Evolutionary conservation across 306 rosid species (phyloP).

Genomic region (Echinosophora koreensis): DNA sequence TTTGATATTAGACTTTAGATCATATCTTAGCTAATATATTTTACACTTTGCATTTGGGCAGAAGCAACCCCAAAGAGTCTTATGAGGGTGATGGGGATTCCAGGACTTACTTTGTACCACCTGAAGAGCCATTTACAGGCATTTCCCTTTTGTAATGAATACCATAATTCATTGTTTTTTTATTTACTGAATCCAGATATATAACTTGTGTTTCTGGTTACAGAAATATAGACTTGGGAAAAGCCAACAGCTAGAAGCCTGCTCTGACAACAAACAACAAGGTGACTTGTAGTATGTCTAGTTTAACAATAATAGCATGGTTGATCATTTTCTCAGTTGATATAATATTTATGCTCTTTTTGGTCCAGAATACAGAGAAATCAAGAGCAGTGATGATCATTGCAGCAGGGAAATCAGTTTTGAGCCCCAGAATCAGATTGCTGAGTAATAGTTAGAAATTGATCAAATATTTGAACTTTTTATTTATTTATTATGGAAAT

Average conservation of each 20-base stretch:
- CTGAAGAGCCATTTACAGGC: slow-evolving; percentile 99
- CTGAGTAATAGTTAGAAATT: slow-evolving; percentile 73
- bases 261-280: slow-evolving; percentile 63
- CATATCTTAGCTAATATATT: slow-evolving; percentile 29
- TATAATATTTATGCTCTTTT: slow-evolving; percentile 25
- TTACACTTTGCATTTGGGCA: slow-evolving; percentile 50
- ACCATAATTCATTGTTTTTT: slow-evolving; percentile 9
- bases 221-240: slow-evolving; percentile 94
- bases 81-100: slow-evolving; percentile 89
- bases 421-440: slow-evolving; percentile 57
- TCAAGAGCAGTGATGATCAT: slow-evolving; percentile 63
- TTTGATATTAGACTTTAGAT: slow-evolving; percentile 8
- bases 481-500: slow-evolving; percentile 38
- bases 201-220: slow-evolving; percentile 42
- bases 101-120: slow-evolving; percentile 94
- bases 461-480: slow-evolving; percentile 42
- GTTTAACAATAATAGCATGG: slow-evolving; percentile 33
- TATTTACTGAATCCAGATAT: slow-evolving; percentile 3
- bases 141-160: slow-evolving; percentile 45
- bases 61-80: slow-evolving; percentile 98
- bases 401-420: slow-evolving; percentile 60
- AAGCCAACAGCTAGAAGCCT: slow-evolving; percentile 70
- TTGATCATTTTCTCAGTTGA: slow-evolving; percentile 36
- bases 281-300: slow-evolving; percentile 55
- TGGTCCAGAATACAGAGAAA: slow-evolving; percentile 64